Evolutionary conservation across 2,329 filamentous ascomycete species (phyloP).

Genomic region (Colletotrichum gloeosporioides): DNA sequence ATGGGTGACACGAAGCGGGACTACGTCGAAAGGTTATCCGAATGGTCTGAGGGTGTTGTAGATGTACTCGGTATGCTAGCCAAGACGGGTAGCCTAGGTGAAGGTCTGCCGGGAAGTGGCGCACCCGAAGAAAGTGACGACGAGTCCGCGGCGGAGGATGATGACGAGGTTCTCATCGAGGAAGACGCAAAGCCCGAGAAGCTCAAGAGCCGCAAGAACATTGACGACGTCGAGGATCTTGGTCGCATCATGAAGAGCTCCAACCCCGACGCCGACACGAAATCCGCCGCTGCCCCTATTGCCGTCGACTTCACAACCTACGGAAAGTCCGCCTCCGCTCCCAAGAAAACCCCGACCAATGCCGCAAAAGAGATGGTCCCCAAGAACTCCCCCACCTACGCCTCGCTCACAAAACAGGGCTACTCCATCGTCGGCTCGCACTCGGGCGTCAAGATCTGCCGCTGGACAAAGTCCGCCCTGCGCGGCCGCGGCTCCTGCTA

Average conservation of each 20-base stretch:
- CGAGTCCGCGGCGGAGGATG: slow-evolving; percentile 67
- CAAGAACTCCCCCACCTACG: slow-evolving; percentile 85
- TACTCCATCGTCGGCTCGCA: slow-evolving; percentile 96
- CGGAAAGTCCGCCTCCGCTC: slow-evolving; percentile 52
- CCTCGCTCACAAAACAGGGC: slow-evolving; percentile 91
- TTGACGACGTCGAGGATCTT: slow-evolving; percentile 88
- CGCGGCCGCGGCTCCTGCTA: slow-evolving; percentile 95
- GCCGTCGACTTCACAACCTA: slow-evolving; percentile 89
- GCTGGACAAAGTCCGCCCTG: slow-evolving; percentile 97
- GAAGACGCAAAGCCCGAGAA: slow-evolving; percentile 49
- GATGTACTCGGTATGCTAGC: slow-evolving; percentile 72
- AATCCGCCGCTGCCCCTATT: slow-evolving; percentile 49
- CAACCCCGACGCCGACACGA: slow-evolving; percentile 33
- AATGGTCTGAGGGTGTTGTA: slow-evolving; percentile 80
- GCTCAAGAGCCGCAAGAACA: slow-evolving; percentile 40
- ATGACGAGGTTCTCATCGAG: slow-evolving; percentile 57
- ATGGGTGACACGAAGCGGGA: slow-evolving; percentile 87
- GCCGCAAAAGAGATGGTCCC: slow-evolving; percentile 92
- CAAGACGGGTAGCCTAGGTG: slow-evolving; percentile 62
- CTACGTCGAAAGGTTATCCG: slow-evolving; percentile 67
- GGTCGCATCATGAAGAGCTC: slow-evolving; percentile 66
- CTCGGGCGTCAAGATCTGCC: slow-evolving; percentile 96
- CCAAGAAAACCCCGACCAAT: slow-evolving; percentile 45
- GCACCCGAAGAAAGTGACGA: slow-evolving; percentile 85
- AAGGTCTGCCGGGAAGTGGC: slow-evolving; percentile 78